Conservation (phyloP, 495 filamentous ascomycete genomes). For the Penicillium pancosmium region DNA sequence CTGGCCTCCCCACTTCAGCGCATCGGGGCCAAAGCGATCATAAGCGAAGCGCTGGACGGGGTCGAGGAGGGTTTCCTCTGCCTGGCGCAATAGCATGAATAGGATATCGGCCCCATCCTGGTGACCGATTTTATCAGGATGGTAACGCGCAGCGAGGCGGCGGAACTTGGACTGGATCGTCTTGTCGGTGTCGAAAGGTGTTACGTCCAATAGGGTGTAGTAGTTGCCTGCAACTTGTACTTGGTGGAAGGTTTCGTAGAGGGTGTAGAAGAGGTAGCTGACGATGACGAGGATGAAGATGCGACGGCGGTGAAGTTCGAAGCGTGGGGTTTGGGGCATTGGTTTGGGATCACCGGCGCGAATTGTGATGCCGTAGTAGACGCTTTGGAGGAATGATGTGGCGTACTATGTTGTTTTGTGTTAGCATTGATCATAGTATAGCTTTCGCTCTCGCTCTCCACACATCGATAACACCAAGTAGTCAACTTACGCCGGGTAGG, state of each 20-base stretch:
- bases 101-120: constrained; percentile 50
- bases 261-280: constrained; percentile 85
- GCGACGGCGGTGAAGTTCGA: constrained; percentile 69
- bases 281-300: constrained; percentile 82
- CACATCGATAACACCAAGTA: not conserved
- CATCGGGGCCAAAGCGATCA: constrained; percentile 83
- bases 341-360: constrained; percentile 88
- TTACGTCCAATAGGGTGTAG: constrained; percentile 73
- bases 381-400: constrained; percentile 73
- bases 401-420: constrained; percentile 57
- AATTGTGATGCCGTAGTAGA: constrained; percentile 89
- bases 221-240: constrained; percentile 71
- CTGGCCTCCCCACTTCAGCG: constrained; percentile 63
- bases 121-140: constrained; percentile 79
- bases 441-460: too few relatives aligned
- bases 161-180: constrained; percentile 84
- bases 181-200: constrained; percentile 68
- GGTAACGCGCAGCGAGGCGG: constrained; percentile 78
- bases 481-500: constrained; percentile 67
- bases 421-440: too few relatives aligned
- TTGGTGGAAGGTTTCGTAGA: constrained; percentile 89
- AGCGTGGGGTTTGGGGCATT: constrained; percentile 68
- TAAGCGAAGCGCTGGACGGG: constrained; percentile 86
- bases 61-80: constrained; percentile 80
- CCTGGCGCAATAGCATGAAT: constrained; percentile 80